Percentiles rank a stretch among this genome's conserved stretches.
Conservation (phyloP, 2,329 filamentous ascomycete genomes). For the Pseudogymnoascus destructans region DNA sequence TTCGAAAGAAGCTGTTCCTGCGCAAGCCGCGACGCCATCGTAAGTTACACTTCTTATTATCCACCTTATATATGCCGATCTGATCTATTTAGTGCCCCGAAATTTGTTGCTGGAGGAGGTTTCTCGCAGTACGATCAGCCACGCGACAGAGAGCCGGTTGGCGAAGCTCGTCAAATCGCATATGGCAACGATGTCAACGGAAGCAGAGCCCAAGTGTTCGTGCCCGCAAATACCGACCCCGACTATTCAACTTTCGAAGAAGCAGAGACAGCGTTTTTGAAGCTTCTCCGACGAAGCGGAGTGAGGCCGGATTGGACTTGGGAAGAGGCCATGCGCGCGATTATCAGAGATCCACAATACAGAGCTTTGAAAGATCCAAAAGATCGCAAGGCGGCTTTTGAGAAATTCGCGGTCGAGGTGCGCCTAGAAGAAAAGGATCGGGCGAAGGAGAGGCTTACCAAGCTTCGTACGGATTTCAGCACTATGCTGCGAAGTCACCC, state of each 20-base stretch:
- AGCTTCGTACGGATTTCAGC: slow-evolving; percentile 85
- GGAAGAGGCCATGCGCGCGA: slow-evolving; percentile 75
- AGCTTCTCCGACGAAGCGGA: slow-evolving; percentile 70
- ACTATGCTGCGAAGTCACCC: slow-evolving; percentile 94
- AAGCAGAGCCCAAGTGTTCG: slow-evolving; percentile 41
- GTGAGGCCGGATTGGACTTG: slow-evolving; percentile 88
- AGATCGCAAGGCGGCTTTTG: slow-evolving; percentile 80
- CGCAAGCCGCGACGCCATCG: slow-evolving; percentile 34
- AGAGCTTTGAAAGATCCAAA: slow-evolving; percentile 85
- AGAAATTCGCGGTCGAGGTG: slow-evolving; percentile 87
- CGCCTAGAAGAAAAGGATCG: slow-evolving; percentile 86
- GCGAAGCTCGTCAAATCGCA: slow-evolving; percentile 45
- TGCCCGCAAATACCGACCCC: slow-evolving; percentile 55
- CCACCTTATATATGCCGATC: background rate
- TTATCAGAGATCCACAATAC: slow-evolving; percentile 84
- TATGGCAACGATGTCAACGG: slow-evolving; percentile 40
- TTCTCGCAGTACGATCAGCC: slow-evolving; percentile 26
- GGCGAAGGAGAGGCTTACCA: slow-evolving; percentile 82
- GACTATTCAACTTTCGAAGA: slow-evolving; percentile 73
- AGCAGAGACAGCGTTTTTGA: slow-evolving; percentile 84
- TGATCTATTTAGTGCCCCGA: slow-evolving; percentile 20
- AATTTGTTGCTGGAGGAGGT: slow-evolving; percentile 33
- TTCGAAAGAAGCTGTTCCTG: slow-evolving; percentile 37
- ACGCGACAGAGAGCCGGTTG: slow-evolving; percentile 30
- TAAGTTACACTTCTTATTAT: background rate